Percentiles rank a stretch among this genome's conserved stretches.
Evolutionary conservation across 192 early-diverging fungal genomes (phyloP).

Genomic region (Umbelopsis vinacea): DNA sequence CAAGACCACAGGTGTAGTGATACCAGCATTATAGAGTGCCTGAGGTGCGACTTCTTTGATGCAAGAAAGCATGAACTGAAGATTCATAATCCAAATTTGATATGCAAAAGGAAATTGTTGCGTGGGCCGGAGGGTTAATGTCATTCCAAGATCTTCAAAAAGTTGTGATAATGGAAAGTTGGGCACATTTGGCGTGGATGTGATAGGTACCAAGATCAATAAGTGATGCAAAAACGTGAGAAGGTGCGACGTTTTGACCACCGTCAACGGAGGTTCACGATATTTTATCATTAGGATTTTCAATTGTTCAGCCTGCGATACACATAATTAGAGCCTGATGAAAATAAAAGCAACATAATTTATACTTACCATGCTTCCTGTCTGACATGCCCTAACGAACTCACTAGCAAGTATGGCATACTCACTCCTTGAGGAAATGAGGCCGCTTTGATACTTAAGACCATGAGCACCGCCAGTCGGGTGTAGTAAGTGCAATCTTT

Average conservation of each 20-base stretch:
- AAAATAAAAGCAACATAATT: neutral
- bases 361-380: slow-evolving; percentile 29
- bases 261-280: slow-evolving; percentile 34
- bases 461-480: slow-evolving; percentile 19
- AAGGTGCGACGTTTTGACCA: slow-evolving; percentile 31
- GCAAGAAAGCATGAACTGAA: slow-evolving; percentile 43
- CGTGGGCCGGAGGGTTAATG: slow-evolving; percentile 24
- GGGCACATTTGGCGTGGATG: neutral
- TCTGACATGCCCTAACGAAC: slow-evolving; percentile 33
- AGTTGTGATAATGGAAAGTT: slow-evolving; percentile 36
- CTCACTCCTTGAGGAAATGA: slow-evolving; percentile 21
- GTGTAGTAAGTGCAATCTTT: slow-evolving; percentile 37
- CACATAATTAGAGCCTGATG: neutral
- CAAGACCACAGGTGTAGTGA: slow-evolving; percentile 33
- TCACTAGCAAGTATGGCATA: slow-evolving; percentile 33
- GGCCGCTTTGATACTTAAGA: slow-evolving; percentile 25
- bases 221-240: slow-evolving; percentile 40
- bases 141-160: slow-evolving; percentile 33
- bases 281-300: slow-evolving; percentile 36
- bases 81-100: slow-evolving; percentile 36
- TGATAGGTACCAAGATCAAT: slow-evolving; percentile 22
- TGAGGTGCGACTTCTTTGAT: slow-evolving; percentile 15
- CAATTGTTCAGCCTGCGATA: slow-evolving; percentile 36
- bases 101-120: slow-evolving; percentile 6
- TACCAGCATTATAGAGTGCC: slow-evolving; percentile 31